phyloP scores from a whole-genome alignment of 495 filamentous ascomycete genomes.

The Trypethelium eluteriae region DNA sequence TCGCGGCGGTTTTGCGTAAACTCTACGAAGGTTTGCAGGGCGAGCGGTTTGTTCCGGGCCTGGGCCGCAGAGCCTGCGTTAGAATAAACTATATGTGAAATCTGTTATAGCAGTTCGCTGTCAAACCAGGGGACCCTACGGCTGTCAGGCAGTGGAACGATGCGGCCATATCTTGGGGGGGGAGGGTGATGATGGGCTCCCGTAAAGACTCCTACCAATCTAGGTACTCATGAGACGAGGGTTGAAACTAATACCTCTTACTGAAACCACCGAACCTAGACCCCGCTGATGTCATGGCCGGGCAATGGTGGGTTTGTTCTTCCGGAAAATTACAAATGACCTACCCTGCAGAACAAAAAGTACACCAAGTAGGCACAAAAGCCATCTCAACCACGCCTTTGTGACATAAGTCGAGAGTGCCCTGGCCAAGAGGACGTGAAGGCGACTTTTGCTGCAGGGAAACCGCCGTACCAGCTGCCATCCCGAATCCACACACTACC shows the following conservation, averaged over 20 bases:
- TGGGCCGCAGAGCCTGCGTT: background rate
- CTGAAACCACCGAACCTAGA: background rate
- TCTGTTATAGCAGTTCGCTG: background rate
- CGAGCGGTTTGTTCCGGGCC: background rate
- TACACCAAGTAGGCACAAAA: background rate
- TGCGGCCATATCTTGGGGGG: too few species aligned
- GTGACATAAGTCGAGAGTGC: background rate
- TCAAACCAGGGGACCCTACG: background rate
- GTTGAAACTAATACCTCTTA: too few species aligned
- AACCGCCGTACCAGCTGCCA: background rate
- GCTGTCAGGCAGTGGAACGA: background rate
- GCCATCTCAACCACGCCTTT: background rate
- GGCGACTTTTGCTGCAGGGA: background rate
- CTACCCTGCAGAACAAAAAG: background rate
- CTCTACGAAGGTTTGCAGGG: background rate
- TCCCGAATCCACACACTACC: too few species aligned
- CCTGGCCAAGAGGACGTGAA: too few species aligned
- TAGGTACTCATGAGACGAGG: too few species aligned
- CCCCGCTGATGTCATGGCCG: constrained; percentile 6
- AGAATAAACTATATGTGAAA: background rate
- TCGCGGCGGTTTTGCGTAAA: background rate
- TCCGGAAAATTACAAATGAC: too few species aligned
- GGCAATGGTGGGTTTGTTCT: background rate
- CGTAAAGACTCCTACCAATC: too few species aligned
- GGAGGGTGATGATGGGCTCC: too few species aligned